Conservation (phyloP, 73 alveolate genomes). For the Halteria grandinella region DNA sequence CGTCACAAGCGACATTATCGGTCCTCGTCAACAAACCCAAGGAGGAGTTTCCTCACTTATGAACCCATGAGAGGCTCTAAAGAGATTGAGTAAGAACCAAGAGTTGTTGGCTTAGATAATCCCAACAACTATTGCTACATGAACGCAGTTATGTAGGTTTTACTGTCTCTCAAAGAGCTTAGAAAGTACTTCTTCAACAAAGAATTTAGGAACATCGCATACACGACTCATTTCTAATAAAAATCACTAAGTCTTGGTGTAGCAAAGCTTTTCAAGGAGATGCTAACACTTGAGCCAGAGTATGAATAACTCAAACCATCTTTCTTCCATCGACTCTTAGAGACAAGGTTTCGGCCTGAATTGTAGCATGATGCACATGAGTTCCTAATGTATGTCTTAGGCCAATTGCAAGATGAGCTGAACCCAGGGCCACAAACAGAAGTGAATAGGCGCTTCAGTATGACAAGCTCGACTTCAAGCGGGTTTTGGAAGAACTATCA, state of each 20-base stretch:
- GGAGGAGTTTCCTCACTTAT: no score
- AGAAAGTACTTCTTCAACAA: constrained; percentile 8
- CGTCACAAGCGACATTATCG: no score
- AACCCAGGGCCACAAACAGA: constrained; percentile 48
- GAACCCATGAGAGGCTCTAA: no score
- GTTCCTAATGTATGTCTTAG: constrained; percentile 30
- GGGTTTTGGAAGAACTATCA: constrained; percentile 23
- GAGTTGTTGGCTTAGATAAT: constrained; percentile 42
- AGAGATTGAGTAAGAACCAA: no score
- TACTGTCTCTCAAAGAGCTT: constrained; percentile 29
- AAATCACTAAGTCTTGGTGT: not conserved
- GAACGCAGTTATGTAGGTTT: constrained; percentile 13
- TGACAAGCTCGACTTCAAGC: constrained; percentile 40
- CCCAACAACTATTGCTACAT: constrained; percentile 39
- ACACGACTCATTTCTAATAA: constrained; percentile 21
- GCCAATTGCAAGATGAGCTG: constrained; percentile 42
- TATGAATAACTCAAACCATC: constrained; percentile 24
- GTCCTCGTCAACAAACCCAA: not conserved
- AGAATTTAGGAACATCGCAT: constrained; percentile 7
- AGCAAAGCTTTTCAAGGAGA: not conserved
- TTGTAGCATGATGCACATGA: constrained; percentile 57
- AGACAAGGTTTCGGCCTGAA: not conserved
- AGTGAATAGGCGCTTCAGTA: constrained; percentile 25
- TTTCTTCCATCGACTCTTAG: constrained; percentile 26
- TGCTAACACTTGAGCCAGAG: constrained; percentile 20